A percentile compares a stretch with the other conserved stretches of the same genome.
Evolutionary conservation across 768 basidiomycete genomes (phyloP).

Genomic region (Phallus indusiatus): DNA sequence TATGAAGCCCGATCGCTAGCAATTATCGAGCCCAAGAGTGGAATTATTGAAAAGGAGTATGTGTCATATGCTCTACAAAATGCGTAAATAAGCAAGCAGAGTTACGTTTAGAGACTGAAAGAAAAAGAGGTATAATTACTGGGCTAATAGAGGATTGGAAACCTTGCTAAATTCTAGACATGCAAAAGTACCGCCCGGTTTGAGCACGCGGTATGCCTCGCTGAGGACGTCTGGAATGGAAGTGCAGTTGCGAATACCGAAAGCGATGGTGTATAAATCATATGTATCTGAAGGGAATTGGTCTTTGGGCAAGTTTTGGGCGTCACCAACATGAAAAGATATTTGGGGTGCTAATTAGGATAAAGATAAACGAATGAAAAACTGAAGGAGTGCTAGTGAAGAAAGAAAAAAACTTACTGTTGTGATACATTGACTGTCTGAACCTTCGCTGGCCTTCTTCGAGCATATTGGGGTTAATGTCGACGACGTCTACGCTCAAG

Average conservation of each 20-base stretch:
- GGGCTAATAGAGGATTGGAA: slow-evolving; percentile 72
- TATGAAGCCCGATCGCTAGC: slow-evolving; percentile 92
- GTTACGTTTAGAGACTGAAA: not conserved
- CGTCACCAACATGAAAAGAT: slow-evolving; percentile 87
- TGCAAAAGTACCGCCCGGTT: slow-evolving; percentile 91
- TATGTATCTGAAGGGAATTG: slow-evolving; percentile 76
- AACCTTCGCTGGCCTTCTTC: slow-evolving; percentile 84
- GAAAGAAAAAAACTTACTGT: slow-evolving; percentile 61
- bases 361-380: slow-evolving; percentile 7
- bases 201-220: slow-evolving; percentile 89
- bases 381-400: not conserved
- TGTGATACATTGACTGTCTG: slow-evolving; percentile 97
- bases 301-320: slow-evolving; percentile 60
- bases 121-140: slow-evolving; percentile 54
- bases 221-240: slow-evolving; percentile 78
- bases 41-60: slow-evolving; percentile 94
- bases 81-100: not conserved
- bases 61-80: slow-evolving; percentile 73
- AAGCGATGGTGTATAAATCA: slow-evolving; percentile 97
- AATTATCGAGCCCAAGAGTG: slow-evolving; percentile 91
- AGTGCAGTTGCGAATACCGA: slow-evolving; percentile 96
- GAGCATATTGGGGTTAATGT: slow-evolving; percentile 95
- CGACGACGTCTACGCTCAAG: slow-evolving; percentile 80
- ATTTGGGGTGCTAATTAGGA: slow-evolving; percentile 79
- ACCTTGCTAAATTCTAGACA: slow-evolving; percentile 96